Evolutionary conservation across 2,329 filamentous ascomycete genomes (phyloP).

Genomic region (Penicillium nordicum): DNA sequence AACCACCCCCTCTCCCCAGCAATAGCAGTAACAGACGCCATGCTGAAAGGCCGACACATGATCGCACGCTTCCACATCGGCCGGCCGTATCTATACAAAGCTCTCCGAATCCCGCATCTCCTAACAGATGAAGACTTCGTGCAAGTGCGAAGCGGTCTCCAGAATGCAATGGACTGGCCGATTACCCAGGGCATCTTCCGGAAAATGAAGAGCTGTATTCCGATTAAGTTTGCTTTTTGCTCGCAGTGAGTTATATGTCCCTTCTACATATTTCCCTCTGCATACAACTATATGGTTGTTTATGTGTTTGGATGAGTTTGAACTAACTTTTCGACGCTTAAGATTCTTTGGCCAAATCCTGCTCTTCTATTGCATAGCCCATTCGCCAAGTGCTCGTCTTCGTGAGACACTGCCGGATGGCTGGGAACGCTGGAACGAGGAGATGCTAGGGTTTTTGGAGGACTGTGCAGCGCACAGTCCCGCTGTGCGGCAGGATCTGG

Average conservation of each 20-base stretch:
- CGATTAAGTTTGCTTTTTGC: slow-evolving; percentile 43
- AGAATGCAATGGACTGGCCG: slow-evolving; percentile 44
- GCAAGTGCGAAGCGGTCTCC: slow-evolving; percentile 38
- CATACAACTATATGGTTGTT: background rate
- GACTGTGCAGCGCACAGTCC: slow-evolving; percentile 39
- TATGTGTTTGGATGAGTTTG: too few relatives aligned
- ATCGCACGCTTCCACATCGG: slow-evolving; percentile 43
- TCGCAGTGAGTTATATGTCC: slow-evolving; percentile 30
- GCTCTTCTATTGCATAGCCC: slow-evolving; percentile 42
- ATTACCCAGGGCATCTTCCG: slow-evolving; percentile 38
- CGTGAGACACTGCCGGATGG: slow-evolving; percentile 36
- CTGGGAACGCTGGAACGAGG: slow-evolving; percentile 42
- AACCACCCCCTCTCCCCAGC: slow-evolving; percentile 32
- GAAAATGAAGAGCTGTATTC: slow-evolving; percentile 43
- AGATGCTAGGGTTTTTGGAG: slow-evolving; percentile 41
- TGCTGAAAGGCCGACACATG: slow-evolving; percentile 38
- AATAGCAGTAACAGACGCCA: slow-evolving; percentile 36
- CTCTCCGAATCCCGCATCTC: slow-evolving; percentile 36
- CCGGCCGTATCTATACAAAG: slow-evolving; percentile 43
- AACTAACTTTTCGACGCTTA: background rate
- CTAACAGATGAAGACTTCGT: slow-evolving; percentile 41
- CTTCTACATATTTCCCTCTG: too few relatives aligned
- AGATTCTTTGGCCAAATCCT: slow-evolving; percentile 45
- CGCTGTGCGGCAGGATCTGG: slow-evolving; percentile 40
- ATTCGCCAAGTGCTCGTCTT: slow-evolving; percentile 35